These are phyloP conservation scores for Aspergillus quadricinctus DNA, from an alignment of 2,329 filamentous ascomycete genomes.

Conservation along the genomic window DNA sequence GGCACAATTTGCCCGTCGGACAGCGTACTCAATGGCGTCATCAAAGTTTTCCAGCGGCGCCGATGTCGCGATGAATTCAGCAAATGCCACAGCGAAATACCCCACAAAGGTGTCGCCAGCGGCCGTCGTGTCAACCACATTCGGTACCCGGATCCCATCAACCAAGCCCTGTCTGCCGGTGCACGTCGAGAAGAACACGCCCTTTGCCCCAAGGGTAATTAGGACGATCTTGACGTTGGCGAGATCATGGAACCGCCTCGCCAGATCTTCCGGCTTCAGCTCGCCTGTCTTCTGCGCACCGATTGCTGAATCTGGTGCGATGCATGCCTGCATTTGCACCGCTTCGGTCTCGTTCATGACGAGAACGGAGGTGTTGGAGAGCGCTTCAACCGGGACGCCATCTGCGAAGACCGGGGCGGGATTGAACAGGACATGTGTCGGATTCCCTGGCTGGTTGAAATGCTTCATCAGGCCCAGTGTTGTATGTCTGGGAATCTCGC, in stretches of 20 bases:
- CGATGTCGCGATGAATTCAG: not conserved
- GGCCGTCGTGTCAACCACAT: not conserved
- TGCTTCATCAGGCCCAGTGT: not conserved
- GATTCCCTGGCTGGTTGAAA: not conserved
- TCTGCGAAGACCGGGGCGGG: constrained; percentile 75
- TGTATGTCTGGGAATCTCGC: not conserved
- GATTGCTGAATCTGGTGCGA: not conserved
- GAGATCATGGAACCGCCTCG: not conserved
- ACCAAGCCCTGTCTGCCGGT: not conserved
- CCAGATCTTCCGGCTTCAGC: not conserved
- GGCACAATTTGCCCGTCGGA: not conserved
- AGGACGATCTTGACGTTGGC: not conserved
- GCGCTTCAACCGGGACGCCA: constrained; percentile 47
- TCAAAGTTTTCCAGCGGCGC: not conserved
- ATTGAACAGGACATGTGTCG: constrained; percentile 63
- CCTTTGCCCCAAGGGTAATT: not conserved
- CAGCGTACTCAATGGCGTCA: not conserved
- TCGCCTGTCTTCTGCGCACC: not conserved
- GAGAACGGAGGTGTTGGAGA: constrained; percentile 12
- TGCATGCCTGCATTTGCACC: not conserved
- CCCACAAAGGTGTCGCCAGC: not conserved
- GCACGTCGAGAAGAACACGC: not conserved
- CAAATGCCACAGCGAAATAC: not conserved
- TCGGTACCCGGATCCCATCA: not conserved
- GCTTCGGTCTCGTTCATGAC: not conserved